These are phyloP conservation scores for Clitopilus passeckerianus DNA, from an alignment of 768 basidiomycete species.

Conservation along the genomic window DNA sequence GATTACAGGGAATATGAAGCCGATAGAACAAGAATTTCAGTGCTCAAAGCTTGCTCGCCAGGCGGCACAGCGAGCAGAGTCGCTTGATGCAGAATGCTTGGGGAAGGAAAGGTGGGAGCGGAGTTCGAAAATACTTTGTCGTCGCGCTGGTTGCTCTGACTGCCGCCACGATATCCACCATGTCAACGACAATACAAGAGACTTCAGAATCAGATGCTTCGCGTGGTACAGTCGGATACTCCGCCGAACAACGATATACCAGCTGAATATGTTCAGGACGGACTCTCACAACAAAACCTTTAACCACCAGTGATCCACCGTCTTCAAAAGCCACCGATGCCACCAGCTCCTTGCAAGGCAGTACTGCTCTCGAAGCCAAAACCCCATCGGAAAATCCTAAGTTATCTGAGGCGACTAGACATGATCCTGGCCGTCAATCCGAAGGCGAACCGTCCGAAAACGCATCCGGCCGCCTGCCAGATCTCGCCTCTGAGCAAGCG, in stretches of 20 bases:
- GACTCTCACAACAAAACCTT: neutral
- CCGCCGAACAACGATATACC: neutral
- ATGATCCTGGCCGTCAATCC: neutral
- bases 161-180: neutral
- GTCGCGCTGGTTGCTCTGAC: neutral
- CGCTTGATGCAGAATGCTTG: conserved; percentile 8
- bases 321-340: neutral
- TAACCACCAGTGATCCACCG: neutral
- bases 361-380: neutral
- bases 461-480: neutral
- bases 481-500: neutral
- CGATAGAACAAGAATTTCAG: neutral
- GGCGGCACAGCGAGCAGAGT: conserved; percentile 11
- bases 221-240: neutral
- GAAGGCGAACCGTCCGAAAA: neutral
- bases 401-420: neutral
- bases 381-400: neutral
- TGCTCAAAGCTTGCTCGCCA: conserved; percentile 6
- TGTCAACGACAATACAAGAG: neutral
- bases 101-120: neutral
- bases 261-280: neutral
- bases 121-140: neutral
- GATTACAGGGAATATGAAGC: neutral
- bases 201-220: neutral
- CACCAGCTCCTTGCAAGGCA: neutral